Conservation (phyloP, 139 green algal species). For the Tetraselmis chui region DNA sequence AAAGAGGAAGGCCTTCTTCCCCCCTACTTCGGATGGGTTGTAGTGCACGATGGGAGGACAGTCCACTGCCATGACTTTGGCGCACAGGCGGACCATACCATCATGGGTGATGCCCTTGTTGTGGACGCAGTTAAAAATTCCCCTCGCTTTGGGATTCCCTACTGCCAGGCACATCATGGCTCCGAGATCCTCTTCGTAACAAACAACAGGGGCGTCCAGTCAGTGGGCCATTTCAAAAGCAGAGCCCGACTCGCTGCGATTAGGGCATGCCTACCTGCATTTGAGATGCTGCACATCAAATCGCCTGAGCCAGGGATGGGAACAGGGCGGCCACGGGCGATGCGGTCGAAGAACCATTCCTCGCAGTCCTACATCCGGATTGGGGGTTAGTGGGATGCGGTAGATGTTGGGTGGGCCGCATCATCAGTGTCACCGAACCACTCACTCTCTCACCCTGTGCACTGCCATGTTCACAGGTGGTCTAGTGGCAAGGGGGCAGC, state of each 20-base stretch:
- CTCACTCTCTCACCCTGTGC: no score
- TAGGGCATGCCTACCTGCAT: background rate
- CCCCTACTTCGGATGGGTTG: constrained; percentile 33
- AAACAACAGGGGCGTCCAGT: no score
- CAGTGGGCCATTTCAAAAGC: background rate
- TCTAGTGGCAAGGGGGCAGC: no score
- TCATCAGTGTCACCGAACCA: no score
- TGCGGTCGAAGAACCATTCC: constrained; percentile 51
- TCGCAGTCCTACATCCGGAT: constrained; percentile 34
- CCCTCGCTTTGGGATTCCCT: constrained; percentile 17
- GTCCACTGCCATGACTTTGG: constrained; percentile 25
- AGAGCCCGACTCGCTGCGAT: background rate
- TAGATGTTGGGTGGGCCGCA: no score
- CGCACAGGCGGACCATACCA: constrained; percentile 39
- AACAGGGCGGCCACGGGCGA: constrained; percentile 36
- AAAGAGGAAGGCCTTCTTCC: constrained; percentile 55
- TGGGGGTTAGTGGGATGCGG: no score
- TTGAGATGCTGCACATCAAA: constrained; percentile 24
- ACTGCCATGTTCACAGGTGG: no score
- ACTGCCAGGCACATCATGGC: constrained; percentile 40
- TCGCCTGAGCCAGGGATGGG: constrained; percentile 40
- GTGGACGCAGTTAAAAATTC: constrained; percentile 29
- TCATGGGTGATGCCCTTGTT: constrained; percentile 39
- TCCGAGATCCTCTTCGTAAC: constrained; percentile 36
- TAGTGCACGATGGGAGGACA: constrained; percentile 42